These are phyloP conservation scores for Carex pumila DNA, from an alignment of 176 grass and related monocot species.

Conservation along the genomic window DNA sequence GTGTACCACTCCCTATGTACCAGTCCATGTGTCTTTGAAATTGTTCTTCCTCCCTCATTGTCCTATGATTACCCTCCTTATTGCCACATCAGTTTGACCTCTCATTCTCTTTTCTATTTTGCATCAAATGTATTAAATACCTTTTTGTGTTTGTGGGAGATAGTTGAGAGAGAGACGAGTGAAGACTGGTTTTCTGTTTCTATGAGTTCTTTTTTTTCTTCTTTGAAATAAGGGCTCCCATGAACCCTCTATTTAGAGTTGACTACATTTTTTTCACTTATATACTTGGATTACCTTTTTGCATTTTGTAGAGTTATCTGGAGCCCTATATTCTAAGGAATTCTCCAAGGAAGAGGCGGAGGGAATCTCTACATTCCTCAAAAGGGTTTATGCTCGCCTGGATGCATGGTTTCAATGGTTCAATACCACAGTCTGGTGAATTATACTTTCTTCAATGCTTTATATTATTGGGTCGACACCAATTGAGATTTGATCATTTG, in stretches of 20 bases:
- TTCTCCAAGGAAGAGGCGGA: slow-evolving; percentile 61
- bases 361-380: slow-evolving; percentile 65
- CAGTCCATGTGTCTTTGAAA: too few relatives aligned
- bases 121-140: neutral
- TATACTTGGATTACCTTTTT: neutral
- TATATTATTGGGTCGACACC: neutral
- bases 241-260: neutral
- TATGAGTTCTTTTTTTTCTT: neutral
- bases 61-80: too few relatives aligned
- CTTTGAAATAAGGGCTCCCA: too few relatives aligned
- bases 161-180: neutral
- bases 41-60: too few relatives aligned
- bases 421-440: slow-evolving; percentile 77
- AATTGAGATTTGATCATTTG: neutral
- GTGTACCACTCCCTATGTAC: too few relatives aligned
- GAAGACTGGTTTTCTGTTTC: neutral
- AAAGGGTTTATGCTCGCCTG: slow-evolving; percentile 68
- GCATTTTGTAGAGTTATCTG: slow-evolving; percentile 55
- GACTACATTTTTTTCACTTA: neutral
- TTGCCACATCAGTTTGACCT: too few relatives aligned
- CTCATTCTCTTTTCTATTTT: slow-evolving; percentile 14
- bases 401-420: slow-evolving; percentile 99
- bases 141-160: neutral
- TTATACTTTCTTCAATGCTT: slow-evolving; percentile 4
- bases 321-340: slow-evolving; percentile 43